Percentiles rank a stretch among this genome's conserved stretches.
These are phyloP conservation scores for Populus hybrid DNA, from an alignment of 441 rosid species.

Conservation along the genomic window DNA sequence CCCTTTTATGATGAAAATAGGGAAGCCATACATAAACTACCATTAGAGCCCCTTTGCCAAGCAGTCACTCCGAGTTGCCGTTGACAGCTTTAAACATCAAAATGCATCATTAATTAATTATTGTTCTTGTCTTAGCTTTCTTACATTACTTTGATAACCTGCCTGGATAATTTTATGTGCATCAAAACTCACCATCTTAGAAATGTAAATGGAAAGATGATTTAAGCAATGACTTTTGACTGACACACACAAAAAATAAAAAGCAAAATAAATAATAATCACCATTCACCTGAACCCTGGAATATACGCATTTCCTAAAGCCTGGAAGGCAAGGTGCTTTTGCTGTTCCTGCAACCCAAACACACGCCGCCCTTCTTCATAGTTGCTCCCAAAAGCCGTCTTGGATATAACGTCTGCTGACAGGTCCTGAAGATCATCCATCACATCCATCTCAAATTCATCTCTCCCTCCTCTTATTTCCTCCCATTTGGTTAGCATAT, in stretches of 20 bases:
- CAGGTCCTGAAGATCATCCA: conserved; percentile 50
- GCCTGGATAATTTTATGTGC: too few species aligned
- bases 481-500: conserved; percentile 67
- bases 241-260: neutral
- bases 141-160: too few species aligned
- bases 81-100: too few species aligned
- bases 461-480: conserved; percentile 29
- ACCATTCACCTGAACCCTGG: conserved; percentile 82
- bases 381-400: conserved; percentile 78
- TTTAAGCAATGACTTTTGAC: neutral
- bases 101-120: too few species aligned
- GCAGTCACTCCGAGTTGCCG: too few species aligned
- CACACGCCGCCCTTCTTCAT: conserved; percentile 68
- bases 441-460: conserved; percentile 51
- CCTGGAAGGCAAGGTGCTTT: conserved; percentile 46
- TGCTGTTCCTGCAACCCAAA: conserved; percentile 69
- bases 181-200: too few species aligned
- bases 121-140: too few species aligned
- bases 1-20: neutral
- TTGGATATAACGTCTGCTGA: conserved; percentile 73
- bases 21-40: too few species aligned
- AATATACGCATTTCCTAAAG: conserved; percentile 57
- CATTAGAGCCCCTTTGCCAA: too few species aligned
- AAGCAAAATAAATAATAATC: neutral
- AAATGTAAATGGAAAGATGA: too few species aligned